Percentiles rank a stretch among this genome's conserved stretches.
These are phyloP conservation scores for Solanum hybrid DNA, from an alignment of 305 asterid species.

Conservation along the genomic window DNA sequence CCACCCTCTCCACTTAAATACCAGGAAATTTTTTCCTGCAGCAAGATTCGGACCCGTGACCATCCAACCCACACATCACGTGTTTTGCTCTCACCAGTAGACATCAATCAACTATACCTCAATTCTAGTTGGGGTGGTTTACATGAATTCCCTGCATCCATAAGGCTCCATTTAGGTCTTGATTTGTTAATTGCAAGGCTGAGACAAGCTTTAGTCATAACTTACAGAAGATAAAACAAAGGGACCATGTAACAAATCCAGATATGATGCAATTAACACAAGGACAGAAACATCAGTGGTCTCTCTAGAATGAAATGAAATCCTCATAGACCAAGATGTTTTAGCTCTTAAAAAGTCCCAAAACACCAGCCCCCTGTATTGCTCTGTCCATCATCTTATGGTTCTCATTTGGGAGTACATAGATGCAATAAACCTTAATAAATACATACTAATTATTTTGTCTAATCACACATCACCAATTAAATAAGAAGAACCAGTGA, in stretches of 20 bases:
- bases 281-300: background rate
- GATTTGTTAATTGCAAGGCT: background rate
- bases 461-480: background rate
- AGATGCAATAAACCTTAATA: background rate
- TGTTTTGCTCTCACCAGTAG: background rate
- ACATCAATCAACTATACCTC: background rate
- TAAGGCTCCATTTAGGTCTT: background rate
- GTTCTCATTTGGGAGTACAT: background rate
- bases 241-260: background rate
- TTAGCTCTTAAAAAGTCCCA: background rate
- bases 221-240: background rate
- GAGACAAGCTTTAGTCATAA: background rate
- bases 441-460: background rate
- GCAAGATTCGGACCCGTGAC: background rate
- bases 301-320: background rate
- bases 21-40: background rate
- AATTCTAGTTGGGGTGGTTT: background rate
- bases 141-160: background rate
- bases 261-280: background rate
- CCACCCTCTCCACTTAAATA: background rate
- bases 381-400: background rate
- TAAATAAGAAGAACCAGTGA: background rate
- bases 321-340: background rate
- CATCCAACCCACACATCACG: background rate
- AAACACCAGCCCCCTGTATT: background rate